Percentiles rank a stretch among this genome's conserved stretches.
Evolutionary conservation across 768 basidiomycete genomes (phyloP).

Genomic region (Trametes sanguinea): DNA sequence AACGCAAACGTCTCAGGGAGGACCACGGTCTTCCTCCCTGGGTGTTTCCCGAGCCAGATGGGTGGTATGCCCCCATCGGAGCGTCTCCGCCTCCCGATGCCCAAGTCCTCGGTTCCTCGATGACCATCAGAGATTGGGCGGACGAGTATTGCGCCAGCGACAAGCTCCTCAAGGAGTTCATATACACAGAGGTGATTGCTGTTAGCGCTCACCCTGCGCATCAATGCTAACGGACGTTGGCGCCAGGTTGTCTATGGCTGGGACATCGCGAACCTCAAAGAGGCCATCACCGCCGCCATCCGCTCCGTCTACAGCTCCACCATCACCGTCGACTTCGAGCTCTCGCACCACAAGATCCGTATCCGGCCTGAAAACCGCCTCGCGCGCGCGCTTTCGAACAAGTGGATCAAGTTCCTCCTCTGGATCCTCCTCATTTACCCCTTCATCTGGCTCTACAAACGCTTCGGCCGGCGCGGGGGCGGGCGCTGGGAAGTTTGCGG

Average conservation of each 20-base stretch:
- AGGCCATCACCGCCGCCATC: constrained; percentile 42
- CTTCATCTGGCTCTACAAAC: constrained; percentile 78
- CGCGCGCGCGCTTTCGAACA: constrained; percentile 66
- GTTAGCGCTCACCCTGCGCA: neutral
- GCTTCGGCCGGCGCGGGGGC: constrained; percentile 66
- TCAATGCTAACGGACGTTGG: constrained; percentile 31
- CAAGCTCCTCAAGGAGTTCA: constrained; percentile 77
- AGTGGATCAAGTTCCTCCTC: constrained; percentile 69
- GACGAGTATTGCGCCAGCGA: constrained; percentile 76
- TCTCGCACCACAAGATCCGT: constrained; percentile 50
- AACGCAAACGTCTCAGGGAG: constrained; percentile 47
- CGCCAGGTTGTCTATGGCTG: constrained; percentile 59
- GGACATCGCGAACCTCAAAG: constrained; percentile 45
- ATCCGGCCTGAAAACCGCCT: constrained; percentile 69
- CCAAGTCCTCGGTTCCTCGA: constrained; percentile 50
- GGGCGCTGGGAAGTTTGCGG: constrained; percentile 78
- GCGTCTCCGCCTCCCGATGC: constrained; percentile 14
- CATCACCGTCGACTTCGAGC: constrained; percentile 53
- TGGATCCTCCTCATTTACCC: constrained; percentile 75
- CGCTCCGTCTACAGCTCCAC: constrained; percentile 40
- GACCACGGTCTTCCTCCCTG: constrained; percentile 57
- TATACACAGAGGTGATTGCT: constrained; percentile 60
- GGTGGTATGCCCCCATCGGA: neutral
- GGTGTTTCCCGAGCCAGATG: constrained; percentile 32
- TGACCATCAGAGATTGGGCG: constrained; percentile 75